Conservation (phyloP, 345 rosid species). For the Cardamine occulta region DNA sequence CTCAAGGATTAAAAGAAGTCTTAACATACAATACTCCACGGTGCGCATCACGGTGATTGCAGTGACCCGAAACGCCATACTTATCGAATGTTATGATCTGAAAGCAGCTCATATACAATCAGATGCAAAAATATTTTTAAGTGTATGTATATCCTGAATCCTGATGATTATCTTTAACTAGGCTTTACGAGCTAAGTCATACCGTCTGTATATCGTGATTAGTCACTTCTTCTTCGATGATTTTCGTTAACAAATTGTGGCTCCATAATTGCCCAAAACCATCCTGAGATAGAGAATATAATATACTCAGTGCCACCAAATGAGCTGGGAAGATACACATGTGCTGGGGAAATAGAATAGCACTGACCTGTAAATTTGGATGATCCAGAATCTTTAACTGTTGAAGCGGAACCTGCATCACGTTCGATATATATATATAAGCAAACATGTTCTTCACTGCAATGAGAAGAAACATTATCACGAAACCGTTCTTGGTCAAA, state of each 20-base stretch:
- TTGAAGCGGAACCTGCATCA: slow-evolving; percentile 59
- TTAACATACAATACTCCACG: slow-evolving; percentile 63
- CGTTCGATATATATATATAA: background rate
- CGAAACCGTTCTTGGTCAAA: background rate
- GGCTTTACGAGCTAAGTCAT: slow-evolving; percentile 36
- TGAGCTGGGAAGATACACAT: background rate
- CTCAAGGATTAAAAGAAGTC: slow-evolving; percentile 10
- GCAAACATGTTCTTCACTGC: slow-evolving; percentile 4
- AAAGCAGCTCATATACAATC: slow-evolving; percentile 21
- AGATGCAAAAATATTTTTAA: background rate
- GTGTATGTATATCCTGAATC: background rate
- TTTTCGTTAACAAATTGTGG: slow-evolving; percentile 57
- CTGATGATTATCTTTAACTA: slow-evolving; percentile 7
- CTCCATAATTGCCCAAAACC: slow-evolving; percentile 83
- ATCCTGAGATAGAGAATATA: slow-evolving; percentile 58
- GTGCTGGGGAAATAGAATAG: background rate
- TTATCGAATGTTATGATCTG: slow-evolving; percentile 81
- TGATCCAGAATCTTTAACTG: slow-evolving; percentile 72
- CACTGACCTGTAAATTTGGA: slow-evolving; percentile 67
- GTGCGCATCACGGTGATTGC: slow-evolving; percentile 77
- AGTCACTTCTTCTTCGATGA: slow-evolving; percentile 65
- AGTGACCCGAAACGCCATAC: slow-evolving; percentile 83
- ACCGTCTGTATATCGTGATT: slow-evolving; percentile 57
- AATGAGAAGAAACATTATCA: background rate
- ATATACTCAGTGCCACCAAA: background rate